phyloP scores from a whole-genome alignment of 495 filamentous ascomycete species.

The Oleoguttula mirabilis region DNA sequence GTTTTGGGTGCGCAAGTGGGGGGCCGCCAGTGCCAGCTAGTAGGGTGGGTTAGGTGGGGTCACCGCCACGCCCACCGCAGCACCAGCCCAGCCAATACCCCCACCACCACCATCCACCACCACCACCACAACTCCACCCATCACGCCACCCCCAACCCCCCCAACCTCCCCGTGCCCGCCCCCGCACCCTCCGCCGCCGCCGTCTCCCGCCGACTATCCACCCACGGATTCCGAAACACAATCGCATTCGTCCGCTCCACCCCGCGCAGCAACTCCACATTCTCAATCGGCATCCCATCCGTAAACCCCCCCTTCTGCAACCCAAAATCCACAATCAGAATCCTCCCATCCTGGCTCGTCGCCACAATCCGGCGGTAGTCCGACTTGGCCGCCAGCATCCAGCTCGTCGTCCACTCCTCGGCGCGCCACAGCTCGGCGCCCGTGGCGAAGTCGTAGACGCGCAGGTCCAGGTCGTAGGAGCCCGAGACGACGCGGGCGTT shows the following conservation, averaged over 20 bases:
- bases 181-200: too few species aligned
- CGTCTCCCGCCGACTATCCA: too few species aligned
- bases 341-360: conserved; percentile 83
- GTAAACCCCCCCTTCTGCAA: conserved; percentile 14
- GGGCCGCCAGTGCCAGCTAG: too few species aligned
- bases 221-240: conserved; percentile 1
- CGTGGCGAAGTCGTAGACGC: conserved; percentile 72
- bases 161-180: too few species aligned
- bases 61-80: too few species aligned
- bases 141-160: too few species aligned
- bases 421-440: conserved; percentile 64
- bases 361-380: conserved; percentile 89
- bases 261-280: conserved; percentile 11
- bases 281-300: conserved; percentile 14
- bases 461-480: conserved; percentile 88
- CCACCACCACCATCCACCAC: too few species aligned
- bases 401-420: conserved; percentile 83
- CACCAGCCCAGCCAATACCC: too few species aligned
- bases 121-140: too few species aligned
- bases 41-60: too few species aligned
- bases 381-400: conserved; percentile 89
- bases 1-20: too few species aligned
- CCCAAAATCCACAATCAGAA: conserved; percentile 83
- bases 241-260: conserved; percentile 13
- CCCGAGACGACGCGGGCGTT: conserved; percentile 78